Percentiles rank a stretch among this genome's conserved stretches.
These are phyloP conservation scores for Penicillium cinerascens DNA, from an alignment of 495 filamentous ascomycete genomes.

Conservation along the genomic window DNA sequence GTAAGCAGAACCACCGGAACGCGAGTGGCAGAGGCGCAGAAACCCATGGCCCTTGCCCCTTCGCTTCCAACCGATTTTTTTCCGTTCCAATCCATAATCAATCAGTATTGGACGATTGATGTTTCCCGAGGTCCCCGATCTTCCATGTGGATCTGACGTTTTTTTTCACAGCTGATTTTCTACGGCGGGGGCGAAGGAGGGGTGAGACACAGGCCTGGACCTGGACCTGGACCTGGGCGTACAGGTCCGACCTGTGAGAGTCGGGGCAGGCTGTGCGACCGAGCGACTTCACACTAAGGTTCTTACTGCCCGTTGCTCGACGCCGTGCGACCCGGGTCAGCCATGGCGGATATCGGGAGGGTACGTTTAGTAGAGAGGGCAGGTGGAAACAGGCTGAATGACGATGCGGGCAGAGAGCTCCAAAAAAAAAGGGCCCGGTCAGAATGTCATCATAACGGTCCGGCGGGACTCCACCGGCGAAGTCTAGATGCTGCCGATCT, in stretches of 20 bases:
- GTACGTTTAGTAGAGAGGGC: neutral
- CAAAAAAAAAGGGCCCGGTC: neutral
- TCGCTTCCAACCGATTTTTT: conserved; percentile 5
- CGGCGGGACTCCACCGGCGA: conserved; percentile 3
- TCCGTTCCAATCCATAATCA: neutral
- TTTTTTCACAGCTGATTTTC: neutral
- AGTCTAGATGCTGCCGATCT: conserved; percentile 27
- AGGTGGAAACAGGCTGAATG: neutral
- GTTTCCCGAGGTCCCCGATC: conserved; percentile 16
- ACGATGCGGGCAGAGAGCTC: neutral
- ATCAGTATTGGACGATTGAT: neutral
- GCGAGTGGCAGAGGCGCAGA: neutral
- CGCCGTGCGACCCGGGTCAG: conserved; percentile 3
- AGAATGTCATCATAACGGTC: conserved; percentile 20
- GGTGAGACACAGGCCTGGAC: neutral
- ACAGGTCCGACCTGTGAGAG: conserved; percentile 7
- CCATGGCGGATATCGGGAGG: neutral
- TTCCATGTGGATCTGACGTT: conserved; percentile 32
- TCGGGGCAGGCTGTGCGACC: conserved; percentile 1
- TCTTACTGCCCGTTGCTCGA: conserved; percentile 11
- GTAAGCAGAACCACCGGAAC: neutral
- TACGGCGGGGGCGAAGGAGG: no score
- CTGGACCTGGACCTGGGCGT: neutral
- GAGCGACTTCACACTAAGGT: conserved; percentile 13
- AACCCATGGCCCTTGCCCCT: conserved; percentile 2